phyloP scores from a whole-genome alignment of 2,329 filamentous ascomycete genomes.

The Zymoseptoria tritici region DNA sequence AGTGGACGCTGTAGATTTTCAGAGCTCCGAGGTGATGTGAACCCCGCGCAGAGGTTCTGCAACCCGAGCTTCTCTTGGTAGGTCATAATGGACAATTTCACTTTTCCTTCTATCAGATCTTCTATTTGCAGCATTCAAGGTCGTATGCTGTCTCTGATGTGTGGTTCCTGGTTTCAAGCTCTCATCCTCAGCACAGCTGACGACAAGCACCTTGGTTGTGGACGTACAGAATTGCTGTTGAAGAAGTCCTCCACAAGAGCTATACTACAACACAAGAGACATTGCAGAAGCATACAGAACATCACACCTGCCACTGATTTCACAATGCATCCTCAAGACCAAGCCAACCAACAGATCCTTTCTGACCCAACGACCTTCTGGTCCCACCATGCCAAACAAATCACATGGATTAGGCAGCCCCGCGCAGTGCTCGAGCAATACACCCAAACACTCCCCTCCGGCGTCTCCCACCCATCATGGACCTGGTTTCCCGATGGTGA shows the following conservation, averaged over 20 bases:
- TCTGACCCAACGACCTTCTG: conserved; percentile 1
- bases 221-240: neutral
- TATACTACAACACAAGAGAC: neutral
- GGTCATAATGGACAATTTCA: neutral
- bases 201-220: neutral
- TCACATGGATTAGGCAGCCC: neutral
- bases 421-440: neutral
- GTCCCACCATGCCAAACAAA: neutral
- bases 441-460: neutral
- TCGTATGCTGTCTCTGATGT: neutral
- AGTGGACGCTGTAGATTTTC: neutral
- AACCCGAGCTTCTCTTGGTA: neutral
- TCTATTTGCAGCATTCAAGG: neutral
- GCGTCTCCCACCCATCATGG: neutral
- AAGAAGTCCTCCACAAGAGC: neutral
- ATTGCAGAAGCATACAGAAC: neutral
- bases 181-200: neutral
- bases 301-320: neutral
- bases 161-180: neutral
- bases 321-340: neutral
- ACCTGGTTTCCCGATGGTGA: neutral
- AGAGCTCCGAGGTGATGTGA: neutral
- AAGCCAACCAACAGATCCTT: neutral
- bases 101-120: neutral
- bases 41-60: neutral